A percentile compares a stretch with the other conserved stretches of the same genome.
Conservation (phyloP, 139 green algal genomes). For the Gonium pectorale region DNA sequence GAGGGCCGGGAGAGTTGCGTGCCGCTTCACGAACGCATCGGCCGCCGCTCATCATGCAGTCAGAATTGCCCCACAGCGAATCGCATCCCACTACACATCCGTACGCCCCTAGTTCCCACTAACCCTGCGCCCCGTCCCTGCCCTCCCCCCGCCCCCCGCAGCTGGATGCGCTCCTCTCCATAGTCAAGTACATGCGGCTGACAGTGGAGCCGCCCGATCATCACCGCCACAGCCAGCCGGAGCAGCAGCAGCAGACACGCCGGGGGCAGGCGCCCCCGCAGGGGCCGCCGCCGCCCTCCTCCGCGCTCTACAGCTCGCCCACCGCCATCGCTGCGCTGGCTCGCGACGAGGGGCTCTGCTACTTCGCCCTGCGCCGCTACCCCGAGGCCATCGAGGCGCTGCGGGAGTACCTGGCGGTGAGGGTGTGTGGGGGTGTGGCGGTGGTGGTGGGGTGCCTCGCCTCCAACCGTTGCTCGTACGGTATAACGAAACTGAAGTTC, state of each 20-base stretch:
- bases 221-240: not conserved
- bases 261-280: not conserved
- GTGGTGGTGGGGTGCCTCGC: not conserved
- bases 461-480: no score
- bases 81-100: not conserved
- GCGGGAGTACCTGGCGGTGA: slow-evolving; percentile 9
- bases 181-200: slow-evolving; percentile 14
- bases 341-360: slow-evolving; percentile 38
- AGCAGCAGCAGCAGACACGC: not conserved
- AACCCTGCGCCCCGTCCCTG: not conserved
- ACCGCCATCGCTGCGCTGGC: not conserved
- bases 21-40: not conserved
- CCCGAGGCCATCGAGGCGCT: slow-evolving; percentile 15
- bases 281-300: not conserved
- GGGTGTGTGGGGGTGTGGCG: not conserved
- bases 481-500: no score
- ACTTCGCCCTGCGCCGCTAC: slow-evolving; percentile 31
- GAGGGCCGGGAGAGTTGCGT: not conserved
- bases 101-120: not conserved
- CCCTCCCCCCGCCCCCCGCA: not conserved
- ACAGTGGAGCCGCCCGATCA: not conserved
- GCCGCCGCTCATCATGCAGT: not conserved
- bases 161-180: not conserved
- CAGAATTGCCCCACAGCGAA: no score
- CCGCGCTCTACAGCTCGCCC: not conserved